Evolutionary conservation across 768 basidiomycete genomes (phyloP).

Genomic region (Russula sp.): DNA sequence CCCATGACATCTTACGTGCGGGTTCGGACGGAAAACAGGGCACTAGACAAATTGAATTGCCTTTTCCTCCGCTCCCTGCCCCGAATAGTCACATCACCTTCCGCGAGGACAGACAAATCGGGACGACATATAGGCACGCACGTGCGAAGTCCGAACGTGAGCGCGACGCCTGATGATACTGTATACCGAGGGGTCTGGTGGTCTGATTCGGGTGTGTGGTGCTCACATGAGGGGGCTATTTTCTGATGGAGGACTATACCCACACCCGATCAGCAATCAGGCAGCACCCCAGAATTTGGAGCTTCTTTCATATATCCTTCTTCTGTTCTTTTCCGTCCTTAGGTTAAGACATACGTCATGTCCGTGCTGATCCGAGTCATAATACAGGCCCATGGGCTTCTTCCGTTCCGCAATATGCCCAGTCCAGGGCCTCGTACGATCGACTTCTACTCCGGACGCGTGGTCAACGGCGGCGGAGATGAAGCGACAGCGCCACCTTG

Average conservation of each 20-base stretch:
- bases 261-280: neutral
- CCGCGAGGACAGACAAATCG: conserved; percentile 14
- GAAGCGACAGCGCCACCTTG: no score
- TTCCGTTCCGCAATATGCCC: neutral
- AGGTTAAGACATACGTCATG: neutral
- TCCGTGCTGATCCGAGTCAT: neutral
- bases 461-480: no score
- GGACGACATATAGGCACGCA: neutral
- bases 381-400: neutral
- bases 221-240: neutral
- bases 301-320: neutral
- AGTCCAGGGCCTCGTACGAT: neutral
- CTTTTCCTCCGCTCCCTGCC: neutral
- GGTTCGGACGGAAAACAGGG: conserved; percentile 7
- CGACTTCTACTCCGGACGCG: no score
- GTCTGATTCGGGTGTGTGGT: neutral
- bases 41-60: neutral
- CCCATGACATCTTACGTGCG: conserved; percentile 34
- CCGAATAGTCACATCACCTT: conserved; percentile 3
- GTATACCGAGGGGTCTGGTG: neutral
- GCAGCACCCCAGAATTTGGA: neutral
- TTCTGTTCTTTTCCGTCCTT: neutral
- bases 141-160: neutral
- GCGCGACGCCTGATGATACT: neutral
- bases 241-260: neutral